These are phyloP conservation scores for Apiotrichum brassicae DNA, from an alignment of 1,284 basidiomycete species.

Conservation along the genomic window DNA sequence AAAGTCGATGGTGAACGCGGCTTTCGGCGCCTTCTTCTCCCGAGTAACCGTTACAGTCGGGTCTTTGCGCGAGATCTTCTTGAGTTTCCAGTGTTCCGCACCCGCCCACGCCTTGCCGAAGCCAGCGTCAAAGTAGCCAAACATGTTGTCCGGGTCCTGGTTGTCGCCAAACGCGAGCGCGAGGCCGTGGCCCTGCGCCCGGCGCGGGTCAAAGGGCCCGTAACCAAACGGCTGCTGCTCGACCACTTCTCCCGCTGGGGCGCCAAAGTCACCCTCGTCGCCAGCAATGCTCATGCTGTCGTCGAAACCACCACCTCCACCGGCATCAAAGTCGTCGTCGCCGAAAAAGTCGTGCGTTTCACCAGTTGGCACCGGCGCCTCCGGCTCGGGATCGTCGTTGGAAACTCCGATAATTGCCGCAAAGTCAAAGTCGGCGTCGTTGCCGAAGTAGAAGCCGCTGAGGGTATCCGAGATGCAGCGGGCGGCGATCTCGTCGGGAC, in stretches of 20 bases:
- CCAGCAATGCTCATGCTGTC: conserved; percentile 39
- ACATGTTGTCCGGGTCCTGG: conserved; percentile 54
- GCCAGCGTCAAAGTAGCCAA: conserved; percentile 90
- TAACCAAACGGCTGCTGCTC: no score
- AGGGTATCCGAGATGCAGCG: conserved; percentile 75
- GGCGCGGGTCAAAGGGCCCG: conserved; percentile 70
- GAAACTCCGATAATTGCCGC: conserved; percentile 35
- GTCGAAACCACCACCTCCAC: conserved; percentile 54
- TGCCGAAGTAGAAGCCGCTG: conserved; percentile 68
- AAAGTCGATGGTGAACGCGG: conserved; percentile 86
- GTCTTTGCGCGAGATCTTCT: conserved; percentile 68
- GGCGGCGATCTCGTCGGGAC: conserved; percentile 57
- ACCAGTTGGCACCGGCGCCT: conserved; percentile 11
- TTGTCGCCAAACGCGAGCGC: conserved; percentile 75
- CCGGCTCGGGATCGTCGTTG: conserved; percentile 17
- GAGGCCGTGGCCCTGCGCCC: conserved; percentile 60
- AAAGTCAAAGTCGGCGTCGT: conserved; percentile 54
- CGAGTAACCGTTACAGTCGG: conserved; percentile 52
- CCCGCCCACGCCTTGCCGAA: conserved; percentile 96
- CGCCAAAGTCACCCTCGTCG: conserved; percentile 48
- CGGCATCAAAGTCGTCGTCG: conserved; percentile 63
- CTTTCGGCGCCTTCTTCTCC: conserved; percentile 61
- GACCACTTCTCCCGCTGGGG: conserved; percentile 41
- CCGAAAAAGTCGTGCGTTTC: conserved; percentile 50
- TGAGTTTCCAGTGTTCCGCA: conserved; percentile 95